Base-by-base conservation (phyloP, 768 basidiomycete species). In the Amanita pseudoporphyria region DNA sequence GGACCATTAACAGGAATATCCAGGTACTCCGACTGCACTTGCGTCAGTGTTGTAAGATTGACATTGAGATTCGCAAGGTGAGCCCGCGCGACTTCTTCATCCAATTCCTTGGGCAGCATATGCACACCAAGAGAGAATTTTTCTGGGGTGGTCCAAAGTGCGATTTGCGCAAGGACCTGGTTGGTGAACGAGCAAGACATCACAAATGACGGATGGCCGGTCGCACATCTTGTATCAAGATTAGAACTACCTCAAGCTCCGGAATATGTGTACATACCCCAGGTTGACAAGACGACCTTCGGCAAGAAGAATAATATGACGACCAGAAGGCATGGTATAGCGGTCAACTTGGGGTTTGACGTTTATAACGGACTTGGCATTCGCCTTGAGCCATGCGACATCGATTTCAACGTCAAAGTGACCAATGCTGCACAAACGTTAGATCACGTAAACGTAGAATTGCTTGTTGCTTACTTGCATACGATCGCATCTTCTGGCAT, bases 131-230 rank as follows among this genome's bases (percentile, higher is more conserved):
- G 78, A 44, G 88, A 86, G 82, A 97, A 98, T 64, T 85, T 82
- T 68, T 84, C 82, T 30, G 85, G 81, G 56, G 82, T 88, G 38
- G 89, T 94, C 92, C 92, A 99, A 65, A 99, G 84, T 19, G 92
- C 94, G 62, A 99, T 97, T 72, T 96, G 94, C 26, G 95, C 95
- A 60, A 99, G 78, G 54, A 93, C 89, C 71, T 99, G 96, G 79
- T 99, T 99, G 64, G 91, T 71, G 77, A 99, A 99, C 37, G 96
- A 99, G 77, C 94, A 98, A 14, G 95, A 98, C 96, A 99, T 99
- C 72, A 99, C 96, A 70, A 94, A 97, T 38, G 95, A 98, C 31
- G 96, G 95, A 71, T 99, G 95, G 51, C 95, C 95, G 58, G 95
- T 98, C 35, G 92, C 95, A 68, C 95, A 98, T 48, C 84, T n/a